Evolutionary conservation across 352 stramenopile species (phyloP).

Genomic region (Peronospora belbahrii): DNA sequence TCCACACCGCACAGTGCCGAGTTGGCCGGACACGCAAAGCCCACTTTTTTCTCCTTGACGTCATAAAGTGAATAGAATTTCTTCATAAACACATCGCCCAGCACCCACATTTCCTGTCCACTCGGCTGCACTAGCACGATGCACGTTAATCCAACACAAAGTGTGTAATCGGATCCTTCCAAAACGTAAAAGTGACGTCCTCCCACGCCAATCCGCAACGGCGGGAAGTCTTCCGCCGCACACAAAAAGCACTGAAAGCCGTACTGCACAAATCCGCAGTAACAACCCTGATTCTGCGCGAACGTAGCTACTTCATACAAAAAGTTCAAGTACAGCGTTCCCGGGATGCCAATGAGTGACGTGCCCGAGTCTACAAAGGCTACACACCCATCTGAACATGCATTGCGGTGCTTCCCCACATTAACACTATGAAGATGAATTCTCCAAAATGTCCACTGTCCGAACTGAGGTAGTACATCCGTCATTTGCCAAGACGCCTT

Average conservation of each 20-base stretch:
- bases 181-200: constrained; percentile 60
- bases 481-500: constrained; percentile 60
- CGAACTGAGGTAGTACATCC: constrained; percentile 67
- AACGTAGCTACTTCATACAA: constrained; percentile 59
- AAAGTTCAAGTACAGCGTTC: constrained; percentile 64
- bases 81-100: constrained; percentile 95
- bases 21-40: constrained; percentile 60
- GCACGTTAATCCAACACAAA: constrained; percentile 72
- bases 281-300: constrained; percentile 56
- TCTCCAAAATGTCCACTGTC: constrained; percentile 80
- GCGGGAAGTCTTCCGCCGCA: constrained; percentile 51
- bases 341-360: constrained; percentile 91
- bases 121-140: constrained; percentile 70
- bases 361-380: constrained; percentile 97
- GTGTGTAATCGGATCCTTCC: constrained; percentile 61
- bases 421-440: constrained; percentile 60
- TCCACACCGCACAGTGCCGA: constrained; percentile 42
- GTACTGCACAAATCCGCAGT: constrained; percentile 73
- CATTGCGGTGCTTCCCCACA: constrained; percentile 38
- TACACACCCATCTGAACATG: constrained; percentile 51
- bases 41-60: constrained; percentile 76
- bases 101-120: constrained; percentile 91
- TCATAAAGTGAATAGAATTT: constrained; percentile 93
- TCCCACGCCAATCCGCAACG: constrained; percentile 54
- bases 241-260: constrained; percentile 81